Base-by-base conservation (phyloP, 1,284 basidiomycete species). In the Boletus mariae region DNA sequence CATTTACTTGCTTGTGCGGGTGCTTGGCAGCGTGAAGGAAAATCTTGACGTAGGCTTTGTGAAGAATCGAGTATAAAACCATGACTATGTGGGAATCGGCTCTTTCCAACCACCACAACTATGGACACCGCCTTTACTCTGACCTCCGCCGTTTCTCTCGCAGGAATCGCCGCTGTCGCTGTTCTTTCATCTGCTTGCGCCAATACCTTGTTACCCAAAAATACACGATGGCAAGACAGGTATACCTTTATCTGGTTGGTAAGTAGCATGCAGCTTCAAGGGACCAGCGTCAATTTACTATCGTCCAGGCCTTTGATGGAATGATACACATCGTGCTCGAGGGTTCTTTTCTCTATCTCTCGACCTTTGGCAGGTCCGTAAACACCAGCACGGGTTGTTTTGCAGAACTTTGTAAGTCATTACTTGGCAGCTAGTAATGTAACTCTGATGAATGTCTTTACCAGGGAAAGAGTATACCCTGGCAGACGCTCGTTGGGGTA, bases 241-340 rank as follows among this genome's bases (percentile, higher is more conserved):
- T 78, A 76, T 54, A 82, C 85, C 4, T 91, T 88, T 70, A 78
- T 88, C 46, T 90, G 87, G 85, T 73, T 89, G 59, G 87, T 88
- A 59, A 61, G 75, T 65, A 2, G 11, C 25, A 32, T 7, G 3
- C 29, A 20, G 28, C 12, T 40, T 20, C 17, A 13, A 40, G 35
- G 45, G 38, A 37, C 32, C 25, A 15, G 50, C 41, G 17, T 50
- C 25, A 13, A 49, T 43, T 54, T 47, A 15, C 47, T 26, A 44
- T 48, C 28, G 8, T 45, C 51, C 57, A 90, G 83, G 78, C 83
- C 10, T 92, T 90, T 59, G 86, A 91, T 64, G 86, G 82, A 2
- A 75, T 90, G 63, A 89, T 89, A 53, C 90, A 92, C 65, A 88
- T 90, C 68, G 77, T 76, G 1, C 83, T 90, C 54, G 90, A 92